These are phyloP conservation scores for Alternaria angustiovoidea DNA, from an alignment of 2,329 filamentous ascomycete species.

Conservation along the genomic window DNA sequence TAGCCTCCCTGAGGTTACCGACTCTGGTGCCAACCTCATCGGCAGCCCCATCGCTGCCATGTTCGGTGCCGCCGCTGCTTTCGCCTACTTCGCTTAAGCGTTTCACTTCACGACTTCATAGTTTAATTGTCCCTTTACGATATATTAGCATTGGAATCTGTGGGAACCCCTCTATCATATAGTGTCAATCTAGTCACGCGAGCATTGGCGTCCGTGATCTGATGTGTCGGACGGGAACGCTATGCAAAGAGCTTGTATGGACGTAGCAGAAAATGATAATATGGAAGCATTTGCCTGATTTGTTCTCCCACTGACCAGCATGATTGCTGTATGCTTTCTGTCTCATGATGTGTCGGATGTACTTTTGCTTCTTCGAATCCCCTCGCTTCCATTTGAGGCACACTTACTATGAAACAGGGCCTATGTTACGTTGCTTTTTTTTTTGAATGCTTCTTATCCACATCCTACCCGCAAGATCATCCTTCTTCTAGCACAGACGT, in stretches of 20 bases:
- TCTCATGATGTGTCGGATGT: neutral
- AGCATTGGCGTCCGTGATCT: slow-evolving; percentile 9
- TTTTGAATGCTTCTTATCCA: neutral
- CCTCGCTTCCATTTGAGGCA: neutral
- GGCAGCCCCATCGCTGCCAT: slow-evolving; percentile 52
- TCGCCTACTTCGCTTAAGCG: slow-evolving; percentile 52
- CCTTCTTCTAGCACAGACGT: slow-evolving; percentile 3
- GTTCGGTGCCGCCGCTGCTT: slow-evolving; percentile 52
- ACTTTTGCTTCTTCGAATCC: neutral
- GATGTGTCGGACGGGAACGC: slow-evolving; percentile 13
- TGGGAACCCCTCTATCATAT: slow-evolving; percentile 16
- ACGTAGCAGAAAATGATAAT: slow-evolving; percentile 27
- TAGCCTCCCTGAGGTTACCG: slow-evolving; percentile 21
- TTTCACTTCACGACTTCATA: slow-evolving; percentile 2
- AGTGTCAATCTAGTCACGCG: slow-evolving; percentile 25
- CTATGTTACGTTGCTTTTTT: neutral
- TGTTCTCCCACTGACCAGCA: neutral
- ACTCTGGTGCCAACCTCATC: slow-evolving; percentile 40
- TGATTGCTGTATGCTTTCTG: neutral
- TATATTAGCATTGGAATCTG: slow-evolving; percentile 30
- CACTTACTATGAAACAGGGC: neutral
- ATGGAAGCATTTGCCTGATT: slow-evolving; percentile 2
- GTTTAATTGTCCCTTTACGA: slow-evolving; percentile 21
- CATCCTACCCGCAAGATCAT: neutral
- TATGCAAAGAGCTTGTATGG: slow-evolving; percentile 38